Base-by-base conservation (phyloP, 177 flowering plant genomes). In the Vitis hybrid region DNA sequence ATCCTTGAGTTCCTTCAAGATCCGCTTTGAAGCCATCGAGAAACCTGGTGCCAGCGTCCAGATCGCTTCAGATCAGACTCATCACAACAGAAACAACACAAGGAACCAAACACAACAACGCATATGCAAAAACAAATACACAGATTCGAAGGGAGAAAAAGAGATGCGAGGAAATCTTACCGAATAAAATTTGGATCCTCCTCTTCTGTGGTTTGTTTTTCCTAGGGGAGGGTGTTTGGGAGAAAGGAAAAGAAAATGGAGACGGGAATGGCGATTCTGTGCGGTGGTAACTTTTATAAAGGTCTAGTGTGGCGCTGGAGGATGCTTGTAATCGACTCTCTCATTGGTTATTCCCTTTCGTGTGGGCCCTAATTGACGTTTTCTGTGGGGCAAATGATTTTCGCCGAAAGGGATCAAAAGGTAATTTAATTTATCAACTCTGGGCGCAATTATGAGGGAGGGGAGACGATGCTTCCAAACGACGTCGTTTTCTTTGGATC, bases 1-100 rank as follows among this genome's bases (percentile, higher is more conserved):
- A 77, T 86, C 89, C 76, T 86, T 86, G 71, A 83, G 81, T 75
- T 86, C 89, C 83, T 86, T 86, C 84, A 83, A 77, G 79, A 86
- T 84, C 84, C 89, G 81, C 77, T 86, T 86, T 17, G 90, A 86
- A 22, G 90, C 90, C 90, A 86, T 83, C 66, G 33, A 17, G 3
- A 56, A 47, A 24, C 67, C 57, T 59, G 66, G 33, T 14, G 17
- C 13, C 9, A 47, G 24, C 20, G 44, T 5, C 24, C 17, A 65
- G 62, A 65, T 58, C 53, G 12, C 28, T 19, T 72, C 64, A 72
- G 64, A 65, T 72, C 75, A 54, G 61, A 24, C 47, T 8, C 38
- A 59, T 19, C 28, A 24, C 15, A 11, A 7, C 33, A 54, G 38
- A 28, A 63, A 10, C 1, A 69, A 3, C 38, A 49, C 38, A 3